Conservation (phyloP, 2,329 filamentous ascomycete species). For the Botrytis porri region DNA sequence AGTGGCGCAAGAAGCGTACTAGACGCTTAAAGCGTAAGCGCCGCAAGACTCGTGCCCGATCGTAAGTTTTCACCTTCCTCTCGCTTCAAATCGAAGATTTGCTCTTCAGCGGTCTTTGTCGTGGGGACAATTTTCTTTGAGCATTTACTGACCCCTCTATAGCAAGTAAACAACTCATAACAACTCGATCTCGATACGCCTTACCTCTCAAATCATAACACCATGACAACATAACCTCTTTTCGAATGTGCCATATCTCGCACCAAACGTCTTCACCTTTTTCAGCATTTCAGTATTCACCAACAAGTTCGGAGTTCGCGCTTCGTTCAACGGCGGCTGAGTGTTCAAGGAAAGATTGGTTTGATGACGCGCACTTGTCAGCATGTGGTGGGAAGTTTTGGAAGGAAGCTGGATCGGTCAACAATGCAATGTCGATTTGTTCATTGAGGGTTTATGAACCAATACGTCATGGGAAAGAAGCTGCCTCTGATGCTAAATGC, state of each 20-base stretch:
- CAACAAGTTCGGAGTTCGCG: conserved; percentile 34
- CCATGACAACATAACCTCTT: conserved; percentile 40
- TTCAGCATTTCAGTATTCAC: conserved; percentile 37
- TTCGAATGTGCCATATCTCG: conserved; percentile 37
- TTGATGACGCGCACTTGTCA: conserved; percentile 39
- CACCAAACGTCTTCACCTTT: conserved; percentile 39
- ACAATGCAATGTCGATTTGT: conserved; percentile 36
- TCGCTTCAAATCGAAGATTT: neutral
- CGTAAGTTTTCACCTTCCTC: conserved; percentile 60
- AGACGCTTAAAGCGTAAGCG: conserved; percentile 99
- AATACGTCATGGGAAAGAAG: conserved; percentile 34
- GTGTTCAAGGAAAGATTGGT: conserved; percentile 39
- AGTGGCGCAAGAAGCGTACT: conserved; percentile 99
- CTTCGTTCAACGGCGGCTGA: conserved; percentile 34
- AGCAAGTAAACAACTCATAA: conserved; percentile 46
- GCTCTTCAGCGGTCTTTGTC: conserved; percentile 1
- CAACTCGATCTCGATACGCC: conserved; percentile 44
- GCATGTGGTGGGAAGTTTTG: conserved; percentile 38
- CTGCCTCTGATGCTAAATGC: conserved; percentile 38
- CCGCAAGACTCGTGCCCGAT: conserved; percentile 98
- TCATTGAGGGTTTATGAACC: conserved; percentile 36
- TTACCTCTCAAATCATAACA: conserved; percentile 34
- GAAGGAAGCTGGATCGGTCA: conserved; percentile 39
- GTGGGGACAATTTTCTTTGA: neutral
- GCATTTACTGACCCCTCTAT: conserved; percentile 26